These are phyloP conservation scores for Pseudonectria foliicola DNA, from an alignment of 2,329 filamentous ascomycete genomes.

Conservation along the genomic window DNA sequence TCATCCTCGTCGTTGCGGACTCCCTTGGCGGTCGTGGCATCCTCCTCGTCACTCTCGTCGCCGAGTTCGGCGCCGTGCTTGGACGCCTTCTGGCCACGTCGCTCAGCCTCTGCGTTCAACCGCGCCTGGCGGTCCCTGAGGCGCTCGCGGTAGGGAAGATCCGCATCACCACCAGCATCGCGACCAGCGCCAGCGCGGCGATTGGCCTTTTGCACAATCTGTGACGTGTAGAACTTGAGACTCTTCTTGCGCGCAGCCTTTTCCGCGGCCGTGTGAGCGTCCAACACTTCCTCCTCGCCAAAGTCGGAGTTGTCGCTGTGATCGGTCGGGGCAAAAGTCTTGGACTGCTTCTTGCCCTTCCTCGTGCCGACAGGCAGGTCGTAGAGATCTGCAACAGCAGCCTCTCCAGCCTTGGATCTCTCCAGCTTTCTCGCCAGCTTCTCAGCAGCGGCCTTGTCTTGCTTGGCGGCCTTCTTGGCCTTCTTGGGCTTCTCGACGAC, in stretches of 20 bases:
- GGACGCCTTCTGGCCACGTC: constrained; percentile 62
- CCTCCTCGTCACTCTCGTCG: constrained; percentile 62
- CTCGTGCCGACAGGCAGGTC: constrained; percentile 47
- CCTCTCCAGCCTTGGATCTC: constrained; percentile 58
- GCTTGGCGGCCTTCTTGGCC: constrained; percentile 25
- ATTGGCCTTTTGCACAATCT: constrained; percentile 91
- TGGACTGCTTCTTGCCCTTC: constrained; percentile 34
- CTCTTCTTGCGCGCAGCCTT: constrained; percentile 88
- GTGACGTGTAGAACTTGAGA: constrained; percentile 94
- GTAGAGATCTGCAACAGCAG: constrained; percentile 62
- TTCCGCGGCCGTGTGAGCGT: constrained; percentile 70
- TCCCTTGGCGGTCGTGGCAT: constrained; percentile 44
- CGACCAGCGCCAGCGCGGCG: constrained; percentile 68
- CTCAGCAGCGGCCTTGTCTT: constrained; percentile 28
- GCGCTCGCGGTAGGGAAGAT: constrained; percentile 84
- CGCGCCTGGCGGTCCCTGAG: constrained; percentile 78
- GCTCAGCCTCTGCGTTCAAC: constrained; percentile 82
- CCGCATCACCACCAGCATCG: constrained; percentile 70
- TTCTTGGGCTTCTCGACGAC: constrained; percentile 22
- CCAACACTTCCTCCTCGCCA: constrained; percentile 78
- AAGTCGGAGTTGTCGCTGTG: constrained; percentile 75
- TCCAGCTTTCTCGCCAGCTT: constrained; percentile 37
- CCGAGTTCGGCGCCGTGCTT: constrained; percentile 60
- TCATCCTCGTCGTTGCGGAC: constrained; percentile 58
- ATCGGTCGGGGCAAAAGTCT: constrained; percentile 30